phyloP scores from a whole-genome alignment of 176 grass and related monocot genomes.

The Urochloa ruziziensis region DNA sequence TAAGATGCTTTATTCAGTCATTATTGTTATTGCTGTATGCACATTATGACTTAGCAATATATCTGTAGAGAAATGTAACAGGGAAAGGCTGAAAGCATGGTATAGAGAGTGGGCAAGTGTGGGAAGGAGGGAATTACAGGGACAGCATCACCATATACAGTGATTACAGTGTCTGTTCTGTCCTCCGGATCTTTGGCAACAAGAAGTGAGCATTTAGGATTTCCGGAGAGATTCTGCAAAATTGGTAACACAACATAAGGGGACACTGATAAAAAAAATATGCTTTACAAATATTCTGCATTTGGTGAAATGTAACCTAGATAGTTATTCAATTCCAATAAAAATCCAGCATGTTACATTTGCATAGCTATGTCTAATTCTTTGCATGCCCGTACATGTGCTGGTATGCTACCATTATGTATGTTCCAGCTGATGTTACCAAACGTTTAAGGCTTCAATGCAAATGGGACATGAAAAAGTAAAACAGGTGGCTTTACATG shows the following conservation, averaged over 20 bases:
- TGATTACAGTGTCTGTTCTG: slow-evolving; percentile 95
- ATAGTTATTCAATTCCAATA: background rate
- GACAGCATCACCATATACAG: slow-evolving; percentile 78
- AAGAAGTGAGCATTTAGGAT: slow-evolving; percentile 87
- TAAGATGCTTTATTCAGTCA: background rate
- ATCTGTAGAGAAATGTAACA: background rate
- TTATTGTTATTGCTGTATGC: background rate
- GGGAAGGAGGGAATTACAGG: slow-evolving; percentile 47
- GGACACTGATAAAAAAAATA: slow-evolving; percentile 6
- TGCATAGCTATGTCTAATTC: background rate
- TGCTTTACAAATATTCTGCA: background rate
- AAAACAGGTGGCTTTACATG: background rate
- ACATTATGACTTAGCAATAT: background rate
- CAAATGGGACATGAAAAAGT: slow-evolving; percentile 7
- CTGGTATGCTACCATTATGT: background rate
- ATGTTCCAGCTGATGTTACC: background rate
- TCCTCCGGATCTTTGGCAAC: slow-evolving; percentile 89
- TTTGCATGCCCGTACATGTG: background rate
- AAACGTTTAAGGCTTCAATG: background rate
- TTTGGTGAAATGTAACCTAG: background rate
- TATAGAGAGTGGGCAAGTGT: background rate
- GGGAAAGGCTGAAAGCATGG: background rate
- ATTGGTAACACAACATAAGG: slow-evolving; percentile 5
- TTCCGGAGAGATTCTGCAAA: slow-evolving; percentile 73
- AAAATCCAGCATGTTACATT: background rate